Percentiles rank a stretch among this genome's conserved stretches.
phyloP scores from a whole-genome alignment of 2,329 filamentous ascomycete genomes.

The Penicillium sp. region DNA sequence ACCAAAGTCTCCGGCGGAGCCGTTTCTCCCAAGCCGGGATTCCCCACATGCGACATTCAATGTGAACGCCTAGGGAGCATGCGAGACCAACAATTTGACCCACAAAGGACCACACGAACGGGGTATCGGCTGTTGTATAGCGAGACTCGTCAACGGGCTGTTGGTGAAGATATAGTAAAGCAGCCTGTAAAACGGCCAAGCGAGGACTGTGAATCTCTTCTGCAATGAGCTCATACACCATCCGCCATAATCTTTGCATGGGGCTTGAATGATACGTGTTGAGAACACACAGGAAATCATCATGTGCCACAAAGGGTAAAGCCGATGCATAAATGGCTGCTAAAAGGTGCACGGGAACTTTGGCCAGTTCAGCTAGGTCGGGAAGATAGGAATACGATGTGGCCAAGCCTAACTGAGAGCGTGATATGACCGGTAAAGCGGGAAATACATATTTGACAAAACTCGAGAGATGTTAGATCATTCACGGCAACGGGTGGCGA shows the following conservation, averaged over 20 bases:
- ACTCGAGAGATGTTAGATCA: conserved; percentile 8
- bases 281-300: conserved; percentile 28
- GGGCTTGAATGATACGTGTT: conserved; percentile 25
- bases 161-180: conserved; percentile 30
- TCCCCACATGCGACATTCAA: conserved; percentile 36
- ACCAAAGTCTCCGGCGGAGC: conserved; percentile 37
- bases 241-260: conserved; percentile 26
- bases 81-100: conserved; percentile 34
- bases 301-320: conserved; percentile 29
- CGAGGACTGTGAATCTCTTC: conserved; percentile 31
- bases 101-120: conserved; percentile 37
- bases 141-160: conserved; percentile 17
- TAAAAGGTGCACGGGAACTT: conserved; percentile 25
- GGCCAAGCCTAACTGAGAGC: conserved; percentile 25
- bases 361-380: conserved; percentile 17
- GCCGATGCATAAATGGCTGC: conserved; percentile 33
- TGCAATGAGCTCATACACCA: conserved; percentile 28
- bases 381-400: conserved; percentile 16
- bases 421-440: conserved; percentile 29
- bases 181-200: conserved; percentile 30
- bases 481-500: neutral
- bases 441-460: conserved; percentile 31
- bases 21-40: conserved; percentile 38
- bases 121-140: conserved; percentile 27
- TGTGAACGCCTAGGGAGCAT: conserved; percentile 32